A percentile compares a stretch with the other conserved stretches of the same genome.
These are phyloP conservation scores for Thelephora terrestris DNA, from an alignment of 1,284 basidiomycete genomes.

Conservation along the genomic window DNA sequence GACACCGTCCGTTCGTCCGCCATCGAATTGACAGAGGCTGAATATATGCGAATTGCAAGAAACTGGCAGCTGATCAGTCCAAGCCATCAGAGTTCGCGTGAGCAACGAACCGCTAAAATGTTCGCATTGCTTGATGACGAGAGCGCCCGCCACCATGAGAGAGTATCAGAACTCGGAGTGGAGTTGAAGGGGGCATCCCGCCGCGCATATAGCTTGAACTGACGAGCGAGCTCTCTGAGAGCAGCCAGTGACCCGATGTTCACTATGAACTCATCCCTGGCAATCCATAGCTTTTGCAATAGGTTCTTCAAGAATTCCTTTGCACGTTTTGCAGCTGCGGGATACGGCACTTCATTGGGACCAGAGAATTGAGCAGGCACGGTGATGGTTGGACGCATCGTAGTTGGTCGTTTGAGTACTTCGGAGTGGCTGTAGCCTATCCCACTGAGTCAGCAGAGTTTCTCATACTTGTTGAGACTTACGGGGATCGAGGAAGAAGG, in stretches of 20 bases:
- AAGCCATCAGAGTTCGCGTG: neutral
- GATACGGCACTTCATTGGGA: neutral
- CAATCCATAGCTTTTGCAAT: neutral
- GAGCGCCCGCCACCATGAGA: conserved; percentile 4
- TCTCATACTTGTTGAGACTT: neutral
- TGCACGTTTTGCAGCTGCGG: neutral
- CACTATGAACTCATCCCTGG: neutral
- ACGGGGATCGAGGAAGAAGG: neutral
- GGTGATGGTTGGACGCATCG: neutral
- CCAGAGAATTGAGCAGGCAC: neutral
- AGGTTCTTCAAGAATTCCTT: conserved; percentile 4
- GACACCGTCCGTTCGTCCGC: conserved; percentile 29
- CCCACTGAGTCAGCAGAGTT: neutral
- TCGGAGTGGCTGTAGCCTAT: neutral
- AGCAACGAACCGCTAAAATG: conserved; percentile 6
- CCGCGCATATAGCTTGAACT: conserved; percentile 1
- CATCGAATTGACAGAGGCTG: conserved; percentile 28
- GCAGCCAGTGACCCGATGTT: neutral
- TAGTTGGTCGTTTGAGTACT: neutral
- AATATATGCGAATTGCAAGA: conserved; percentile 23
- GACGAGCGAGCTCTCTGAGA: neutral
- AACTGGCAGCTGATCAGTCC: conserved; percentile 9
- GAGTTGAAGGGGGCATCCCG: conserved; percentile 4
- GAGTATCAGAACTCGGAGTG: neutral
- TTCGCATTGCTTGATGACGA: neutral